Conservation (phyloP, 164 flowering plant species). For the Hamamelis virginiana region DNA sequence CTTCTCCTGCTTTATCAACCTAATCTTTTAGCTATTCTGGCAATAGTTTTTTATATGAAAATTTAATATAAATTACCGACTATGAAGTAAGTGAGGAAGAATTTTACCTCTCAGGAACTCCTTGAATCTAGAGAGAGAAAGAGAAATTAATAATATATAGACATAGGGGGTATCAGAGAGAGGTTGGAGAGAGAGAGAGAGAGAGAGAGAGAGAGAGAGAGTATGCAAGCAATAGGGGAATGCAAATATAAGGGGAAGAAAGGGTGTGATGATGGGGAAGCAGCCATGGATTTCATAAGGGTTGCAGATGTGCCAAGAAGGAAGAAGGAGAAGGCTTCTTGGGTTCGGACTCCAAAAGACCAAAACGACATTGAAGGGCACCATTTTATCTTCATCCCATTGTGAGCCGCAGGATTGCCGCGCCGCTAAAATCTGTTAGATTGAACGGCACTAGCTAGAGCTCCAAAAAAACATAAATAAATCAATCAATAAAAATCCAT, state of each 20-base stretch:
- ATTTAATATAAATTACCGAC: neutral
- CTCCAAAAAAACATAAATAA: too few relatives aligned
- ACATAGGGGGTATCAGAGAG: constrained; percentile 9
- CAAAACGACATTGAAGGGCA: too few relatives aligned
- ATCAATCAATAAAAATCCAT: too few relatives aligned
- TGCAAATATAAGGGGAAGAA: constrained; percentile 25
- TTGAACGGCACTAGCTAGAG: too few relatives aligned
- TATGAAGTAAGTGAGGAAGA: constrained; percentile 4
- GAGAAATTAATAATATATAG: neutral
- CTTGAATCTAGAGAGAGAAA: constrained; percentile 22
- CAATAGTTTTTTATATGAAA: neutral
- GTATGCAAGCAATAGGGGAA: constrained; percentile 6
- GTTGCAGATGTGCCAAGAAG: too few relatives aligned
- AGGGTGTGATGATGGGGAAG: constrained; percentile 33
- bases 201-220: constrained; percentile 10
- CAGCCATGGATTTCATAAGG: too few relatives aligned
- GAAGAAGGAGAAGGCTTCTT: too few relatives aligned
- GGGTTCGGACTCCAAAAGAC: too few relatives aligned
- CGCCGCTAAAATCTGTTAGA: too few relatives aligned
- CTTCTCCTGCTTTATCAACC: neutral
- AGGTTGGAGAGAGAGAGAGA: too few relatives aligned
- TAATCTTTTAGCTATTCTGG: neutral
- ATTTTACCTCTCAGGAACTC: constrained; percentile 31
- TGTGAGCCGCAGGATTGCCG: too few relatives aligned
- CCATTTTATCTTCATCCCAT: too few relatives aligned